phyloP scores from a whole-genome alignment of 345 rosid genomes.

The Arabidopsis suecica region DNA sequence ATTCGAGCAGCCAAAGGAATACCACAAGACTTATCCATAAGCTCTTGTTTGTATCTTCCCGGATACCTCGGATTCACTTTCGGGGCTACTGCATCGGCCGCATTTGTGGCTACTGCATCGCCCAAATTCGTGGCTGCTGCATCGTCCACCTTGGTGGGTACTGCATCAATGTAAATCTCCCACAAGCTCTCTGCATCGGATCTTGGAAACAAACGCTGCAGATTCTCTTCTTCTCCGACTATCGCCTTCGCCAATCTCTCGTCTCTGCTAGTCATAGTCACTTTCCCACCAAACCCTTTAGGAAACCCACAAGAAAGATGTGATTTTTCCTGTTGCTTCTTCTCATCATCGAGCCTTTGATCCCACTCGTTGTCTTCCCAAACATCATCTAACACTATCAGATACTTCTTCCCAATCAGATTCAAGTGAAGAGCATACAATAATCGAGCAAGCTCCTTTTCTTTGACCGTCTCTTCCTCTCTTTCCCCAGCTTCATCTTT shows the following conservation, averaged over 20 bases:
- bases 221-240: slow-evolving; percentile 52
- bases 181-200: slow-evolving; percentile 41
- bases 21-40: slow-evolving; percentile 53
- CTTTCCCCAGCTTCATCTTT: slow-evolving; percentile 3
- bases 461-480: background rate
- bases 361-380: slow-evolving; percentile 41
- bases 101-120: no score
- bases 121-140: no score
- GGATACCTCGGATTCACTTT: slow-evolving; percentile 13
- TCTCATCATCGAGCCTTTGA: slow-evolving; percentile 30
- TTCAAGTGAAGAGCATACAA: slow-evolving; percentile 47
- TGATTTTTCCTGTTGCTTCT: background rate
- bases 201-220: slow-evolving; percentile 47
- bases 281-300: slow-evolving; percentile 58
- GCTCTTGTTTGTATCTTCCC: slow-evolving; percentile 38
- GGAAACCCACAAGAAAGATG: slow-evolving; percentile 59
- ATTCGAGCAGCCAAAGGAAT: slow-evolving; percentile 52
- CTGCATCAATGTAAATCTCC: slow-evolving; percentile 46
- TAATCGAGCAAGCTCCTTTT: slow-evolving; percentile 39
- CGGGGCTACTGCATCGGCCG: no score
- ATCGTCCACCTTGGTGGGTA: no score
- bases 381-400: slow-evolving; percentile 59
- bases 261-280: slow-evolving; percentile 53
- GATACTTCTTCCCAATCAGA: slow-evolving; percentile 56
- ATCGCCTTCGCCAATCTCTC: slow-evolving; percentile 46